Base-by-base conservation (phyloP, 805 yeast species). In the Danielia oregonensis region DNA sequence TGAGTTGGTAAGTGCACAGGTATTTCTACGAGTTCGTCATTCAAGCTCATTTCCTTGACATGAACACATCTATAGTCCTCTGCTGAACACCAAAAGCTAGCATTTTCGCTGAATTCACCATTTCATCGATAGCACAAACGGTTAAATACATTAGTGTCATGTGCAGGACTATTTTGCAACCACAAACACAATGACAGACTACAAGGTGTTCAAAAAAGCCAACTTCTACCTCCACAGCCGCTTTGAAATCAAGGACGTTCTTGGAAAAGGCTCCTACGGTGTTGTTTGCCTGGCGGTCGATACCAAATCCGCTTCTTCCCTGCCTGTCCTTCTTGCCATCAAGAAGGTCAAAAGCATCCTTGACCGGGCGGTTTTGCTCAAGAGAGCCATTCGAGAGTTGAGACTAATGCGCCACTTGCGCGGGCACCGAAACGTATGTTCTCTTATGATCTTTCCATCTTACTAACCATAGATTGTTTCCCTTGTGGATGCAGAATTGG, bases 191-290 rank as follows among this genome's bases (percentile, higher is more conserved):
- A 42, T 42, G 45, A 27, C 39, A 5, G 50, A 46, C 10, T 46
- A 37, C 37, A 42, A 42, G 21, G 45, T 35, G 12, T 46, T 35
- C 32, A 39, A 42, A 24, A 26, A 36, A 21, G 39, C 47, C n/a
- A 42, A 78, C 35, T 85, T 86, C 55, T 76, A 75, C 29, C 63
- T 84, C 33, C 81, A 82, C 41, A 55, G 70, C 2, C 61, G 85
- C 24, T 86, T 85, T 56, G 65, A 71, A 33, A 64, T 85, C 11
- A 57, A 69, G 17, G 65, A 68, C 24, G 65, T 80, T 2, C 65
- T 87, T 34, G 96, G 96, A 0, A 80, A 80, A 51, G 96, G 96
- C 0, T 81, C 95, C 0, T 87, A 87, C 54, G 96, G 96, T 1
- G 76, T 80, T 0, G 96, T 87, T 4, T 85, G 93, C 44, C 77